A percentile compares a stretch with the other conserved stretches of the same genome.
phyloP scores from a whole-genome alignment of 495 filamentous ascomycete genomes.

The Penicillium maclennaniae region DNA sequence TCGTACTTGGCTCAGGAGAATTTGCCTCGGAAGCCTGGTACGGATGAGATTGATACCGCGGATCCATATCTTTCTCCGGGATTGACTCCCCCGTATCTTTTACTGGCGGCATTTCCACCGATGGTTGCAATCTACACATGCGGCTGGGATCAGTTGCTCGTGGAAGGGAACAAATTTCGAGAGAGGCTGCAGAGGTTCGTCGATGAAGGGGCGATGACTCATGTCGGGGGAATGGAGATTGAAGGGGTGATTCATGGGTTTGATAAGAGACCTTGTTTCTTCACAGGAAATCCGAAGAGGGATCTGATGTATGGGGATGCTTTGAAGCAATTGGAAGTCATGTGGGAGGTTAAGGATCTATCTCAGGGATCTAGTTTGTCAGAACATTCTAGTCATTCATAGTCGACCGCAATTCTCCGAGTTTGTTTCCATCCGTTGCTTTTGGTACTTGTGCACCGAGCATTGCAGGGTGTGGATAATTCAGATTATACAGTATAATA shows the following conservation, averaged over 20 bases:
- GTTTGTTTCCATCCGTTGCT: no score
- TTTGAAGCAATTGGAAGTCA: conserved; percentile 11
- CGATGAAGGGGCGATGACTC: conserved; percentile 4
- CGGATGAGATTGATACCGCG: conserved; percentile 14
- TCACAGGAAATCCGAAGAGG: conserved; percentile 8
- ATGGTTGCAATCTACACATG: conserved; percentile 23
- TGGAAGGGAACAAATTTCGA: conserved; percentile 23
- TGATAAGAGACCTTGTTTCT: conserved; percentile 26
- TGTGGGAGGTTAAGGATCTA: conserved; percentile 14
- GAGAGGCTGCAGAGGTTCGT: conserved; percentile 16
- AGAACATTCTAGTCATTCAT: neutral
- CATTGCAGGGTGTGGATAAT: no score
- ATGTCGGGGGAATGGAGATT: conserved; percentile 16
- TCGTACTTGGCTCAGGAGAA: conserved; percentile 13
- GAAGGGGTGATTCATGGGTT: conserved; percentile 25
- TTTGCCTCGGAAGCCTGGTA: conserved; percentile 7
- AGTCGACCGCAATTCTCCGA: neutral
- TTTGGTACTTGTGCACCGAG: no score
- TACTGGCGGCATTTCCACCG: conserved; percentile 13
- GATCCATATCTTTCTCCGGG: conserved; percentile 25
- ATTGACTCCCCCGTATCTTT: conserved; percentile 3
- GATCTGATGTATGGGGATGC: conserved; percentile 24
- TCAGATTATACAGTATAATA: no score
- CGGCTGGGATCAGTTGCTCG: conserved; percentile 25
- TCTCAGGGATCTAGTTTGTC: neutral